Conservation (phyloP, 345 rosid genomes). For the Sapria himalayana region DNA sequence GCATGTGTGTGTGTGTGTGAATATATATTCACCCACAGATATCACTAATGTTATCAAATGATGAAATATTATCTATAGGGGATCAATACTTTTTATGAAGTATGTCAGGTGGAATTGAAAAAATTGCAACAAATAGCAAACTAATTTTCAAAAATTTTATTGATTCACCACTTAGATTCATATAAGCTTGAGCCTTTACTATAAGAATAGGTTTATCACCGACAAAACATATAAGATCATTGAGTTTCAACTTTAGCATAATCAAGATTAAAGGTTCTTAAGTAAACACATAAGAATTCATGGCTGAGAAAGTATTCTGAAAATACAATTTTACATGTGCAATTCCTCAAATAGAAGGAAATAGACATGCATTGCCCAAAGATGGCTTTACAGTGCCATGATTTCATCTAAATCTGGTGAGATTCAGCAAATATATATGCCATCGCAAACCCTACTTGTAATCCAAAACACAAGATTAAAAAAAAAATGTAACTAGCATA, state of each 20-base stretch:
- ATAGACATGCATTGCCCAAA: constrained; percentile 40
- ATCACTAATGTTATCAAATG: no score
- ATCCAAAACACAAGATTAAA: constrained; percentile 3
- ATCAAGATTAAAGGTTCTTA: constrained; percentile 1
- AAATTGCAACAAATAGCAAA: no score
- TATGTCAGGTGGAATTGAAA: no score
- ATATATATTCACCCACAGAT: no score
- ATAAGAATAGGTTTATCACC: constrained; percentile 35
- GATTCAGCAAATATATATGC: constrained; percentile 49
- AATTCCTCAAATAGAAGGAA: not conserved
- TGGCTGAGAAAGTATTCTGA: no score
- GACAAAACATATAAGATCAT: constrained; percentile 27
- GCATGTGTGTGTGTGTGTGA: no score
- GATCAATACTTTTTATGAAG: no score
- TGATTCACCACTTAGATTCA: constrained; percentile 95
- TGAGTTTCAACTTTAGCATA: no score
- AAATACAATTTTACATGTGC: not conserved
- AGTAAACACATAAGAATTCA: not conserved
- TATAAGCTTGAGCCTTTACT: constrained; percentile 72
- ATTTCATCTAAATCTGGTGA: constrained; percentile 30
- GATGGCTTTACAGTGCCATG: constrained; percentile 39
- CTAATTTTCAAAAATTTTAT: no score
- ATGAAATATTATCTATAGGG: no score
- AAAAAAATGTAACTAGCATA: constrained; percentile 1
- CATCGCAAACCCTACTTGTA: constrained; percentile 76